Evolutionary conservation across 805 yeast genomes (phyloP), one percentile per base, ranked within the genome.

Genomic region (Priceomyces melissophilus): DNA sequence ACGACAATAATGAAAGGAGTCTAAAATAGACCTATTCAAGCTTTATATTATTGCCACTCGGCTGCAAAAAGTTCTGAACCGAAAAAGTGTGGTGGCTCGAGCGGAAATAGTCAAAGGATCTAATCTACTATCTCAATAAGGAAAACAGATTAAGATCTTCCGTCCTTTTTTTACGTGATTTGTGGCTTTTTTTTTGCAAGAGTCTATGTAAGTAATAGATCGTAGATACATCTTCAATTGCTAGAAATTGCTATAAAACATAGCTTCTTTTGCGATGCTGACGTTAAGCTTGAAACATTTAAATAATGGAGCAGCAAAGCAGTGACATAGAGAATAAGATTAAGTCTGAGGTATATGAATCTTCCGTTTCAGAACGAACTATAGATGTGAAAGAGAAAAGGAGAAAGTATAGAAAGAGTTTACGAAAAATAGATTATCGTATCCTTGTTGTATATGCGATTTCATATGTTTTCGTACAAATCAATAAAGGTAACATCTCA

Each of bases 401-500:
- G 12, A 12, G 3, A 9, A 11, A 12, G 12, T 35, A 36, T 31
- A 31, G 23, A 28, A 41, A 37, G 30, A 31, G 40, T 4, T 32
- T 40, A 9, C 25, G 50, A 7, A 48, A 44, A 35, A 39, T 44
- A 3, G 52, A 48, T 32, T 32, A 25, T 10, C 28, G 46, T 28
- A 35, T 48, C 14, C 41, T 48, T 4, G 14, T 46, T 3, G 38
- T 44, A 8, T 48, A 46, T 40, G 34, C 52, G 4, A 34, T 43
- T 4, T 49, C 39, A 5, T 48, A 48, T 31, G 32, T 46, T 12
- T 39, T 41, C 25, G 39, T 45, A 15, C 44, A 46, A n/a, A 41
- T 48, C 28, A 42, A 48, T 20, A 48, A 48, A 33, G 23, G 25
- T 11, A 48, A 48, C 17, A 41, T 48, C 17, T 45, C 49, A 11